Percentiles rank a stretch among this genome's conserved stretches.
Evolutionary conservation across 805 yeast species (phyloP).

Genomic region (Lipomyces chichibuensis): DNA sequence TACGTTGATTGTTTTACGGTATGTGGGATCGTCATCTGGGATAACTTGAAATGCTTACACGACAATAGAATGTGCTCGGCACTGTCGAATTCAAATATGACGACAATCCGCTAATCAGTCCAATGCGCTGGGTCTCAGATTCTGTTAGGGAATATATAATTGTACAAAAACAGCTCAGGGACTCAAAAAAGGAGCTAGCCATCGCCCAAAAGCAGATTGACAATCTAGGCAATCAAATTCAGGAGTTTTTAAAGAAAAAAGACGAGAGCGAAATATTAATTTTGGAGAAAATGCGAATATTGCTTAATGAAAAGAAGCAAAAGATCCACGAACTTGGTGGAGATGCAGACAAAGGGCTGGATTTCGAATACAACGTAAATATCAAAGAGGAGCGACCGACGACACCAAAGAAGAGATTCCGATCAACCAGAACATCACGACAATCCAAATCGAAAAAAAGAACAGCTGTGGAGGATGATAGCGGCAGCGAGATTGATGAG

Average conservation of each 20-base stretch:
- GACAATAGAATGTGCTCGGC: constrained; percentile 14
- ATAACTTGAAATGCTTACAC: neutral
- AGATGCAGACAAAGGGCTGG: neutral
- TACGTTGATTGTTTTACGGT: constrained; percentile 17
- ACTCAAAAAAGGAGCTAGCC: neutral
- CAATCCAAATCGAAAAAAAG: neutral
- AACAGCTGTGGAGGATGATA: neutral
- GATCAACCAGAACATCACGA: neutral
- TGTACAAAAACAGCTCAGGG: neutral
- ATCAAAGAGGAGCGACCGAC: neutral
- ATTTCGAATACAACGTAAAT: constrained; percentile 1
- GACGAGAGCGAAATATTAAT: constrained; percentile 7
- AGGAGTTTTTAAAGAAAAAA: constrained; percentile 16
- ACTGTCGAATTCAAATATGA: constrained; percentile 8
- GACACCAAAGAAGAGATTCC: neutral
- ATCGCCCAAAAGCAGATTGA: neutral
- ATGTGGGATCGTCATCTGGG: neutral
- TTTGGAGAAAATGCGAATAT: constrained; percentile 13
- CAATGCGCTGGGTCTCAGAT: constrained; percentile 13
- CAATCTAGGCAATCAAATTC: constrained; percentile 7
- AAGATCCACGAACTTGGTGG: constrained; percentile 18
- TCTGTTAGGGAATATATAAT: constrained; percentile 7
- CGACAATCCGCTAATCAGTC: constrained; percentile 3
- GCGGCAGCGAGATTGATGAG: constrained; percentile 3
- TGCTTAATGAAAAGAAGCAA: constrained; percentile 24